Conservation (phyloP, 2,329 filamentous ascomycete genomes). For the Beauveria caledonica region DNA sequence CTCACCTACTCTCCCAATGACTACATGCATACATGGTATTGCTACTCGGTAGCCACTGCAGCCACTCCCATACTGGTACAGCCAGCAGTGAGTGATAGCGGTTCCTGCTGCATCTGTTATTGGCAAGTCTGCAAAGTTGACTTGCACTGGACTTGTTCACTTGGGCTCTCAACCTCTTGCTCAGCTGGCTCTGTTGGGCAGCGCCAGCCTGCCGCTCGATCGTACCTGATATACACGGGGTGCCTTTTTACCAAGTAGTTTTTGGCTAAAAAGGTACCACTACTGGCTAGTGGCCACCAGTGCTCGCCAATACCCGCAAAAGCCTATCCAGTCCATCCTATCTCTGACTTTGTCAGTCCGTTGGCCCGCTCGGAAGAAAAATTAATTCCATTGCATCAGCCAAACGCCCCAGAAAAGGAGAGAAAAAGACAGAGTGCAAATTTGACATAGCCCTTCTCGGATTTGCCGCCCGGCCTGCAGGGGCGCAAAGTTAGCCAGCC, state of each 20-base stretch:
- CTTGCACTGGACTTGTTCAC: no score
- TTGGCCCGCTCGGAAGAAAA: neutral
- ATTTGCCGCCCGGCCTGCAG: conserved; percentile 3
- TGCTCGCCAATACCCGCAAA: conserved; percentile 4
- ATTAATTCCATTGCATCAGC: conserved; percentile 1
- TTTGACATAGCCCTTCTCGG: conserved; percentile 10
- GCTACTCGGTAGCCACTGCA: no score
- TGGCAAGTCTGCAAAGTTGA: neutral
- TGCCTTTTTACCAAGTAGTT: neutral
- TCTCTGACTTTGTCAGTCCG: neutral
- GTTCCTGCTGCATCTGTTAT: neutral
- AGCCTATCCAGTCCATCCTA: neutral
- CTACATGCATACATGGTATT: neutral
- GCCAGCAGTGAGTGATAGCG: neutral
- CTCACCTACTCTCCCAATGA: conserved; percentile 1
- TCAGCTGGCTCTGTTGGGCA: neutral
- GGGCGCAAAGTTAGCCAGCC: neutral
- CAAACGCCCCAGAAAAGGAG: neutral
- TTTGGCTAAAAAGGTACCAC: neutral
- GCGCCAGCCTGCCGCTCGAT: neutral
- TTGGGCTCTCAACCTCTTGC: neutral
- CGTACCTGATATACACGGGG: no score
- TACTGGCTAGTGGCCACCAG: neutral
- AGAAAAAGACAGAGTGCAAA: neutral
- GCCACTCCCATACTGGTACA: neutral